These are phyloP conservation scores for Lablab purpureus DNA, from an alignment of 306 rosid species.

Conservation along the genomic window DNA sequence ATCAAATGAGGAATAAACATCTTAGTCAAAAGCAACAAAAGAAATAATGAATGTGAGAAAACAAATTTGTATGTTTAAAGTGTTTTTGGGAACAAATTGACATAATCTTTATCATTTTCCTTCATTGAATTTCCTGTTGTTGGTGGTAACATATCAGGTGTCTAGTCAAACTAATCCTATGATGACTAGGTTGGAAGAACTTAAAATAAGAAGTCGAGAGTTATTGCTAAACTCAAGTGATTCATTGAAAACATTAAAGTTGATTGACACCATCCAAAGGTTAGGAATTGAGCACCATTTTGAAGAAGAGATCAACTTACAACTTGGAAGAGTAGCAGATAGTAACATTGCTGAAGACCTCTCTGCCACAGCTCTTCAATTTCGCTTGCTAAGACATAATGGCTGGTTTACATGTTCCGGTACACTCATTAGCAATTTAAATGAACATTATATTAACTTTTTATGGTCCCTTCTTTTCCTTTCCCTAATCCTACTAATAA, in stretches of 20 bases:
- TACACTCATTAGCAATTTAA: conserved; percentile 8
- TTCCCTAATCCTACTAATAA: not conserved
- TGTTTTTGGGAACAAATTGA: not conserved
- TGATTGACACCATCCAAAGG: conserved; percentile 54
- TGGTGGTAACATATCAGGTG: conserved; percentile 10
- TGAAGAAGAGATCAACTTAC: conserved; percentile 39
- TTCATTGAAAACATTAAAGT: conserved; percentile 32
- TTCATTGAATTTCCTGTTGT: not conserved
- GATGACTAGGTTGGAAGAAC: conserved; percentile 26
- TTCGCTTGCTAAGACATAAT: conserved; percentile 50
- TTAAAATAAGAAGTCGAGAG: conserved; percentile 19
- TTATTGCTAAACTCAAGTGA: conserved; percentile 20
- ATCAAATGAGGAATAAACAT: no score
- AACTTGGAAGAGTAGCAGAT: not conserved
- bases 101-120: not conserved
- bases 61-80: no score
- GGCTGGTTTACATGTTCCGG: conserved; percentile 42
- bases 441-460: not conserved
- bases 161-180: not conserved
- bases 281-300: conserved; percentile 53
- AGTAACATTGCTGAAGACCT: conserved; percentile 44
- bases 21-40: no score
- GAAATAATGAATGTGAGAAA: no score
- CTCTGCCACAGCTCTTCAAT: conserved; percentile 53
- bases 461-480: not conserved